Evolutionary conservation across 345 rosid species (phyloP).

Genomic region (Reutealis trisperma): DNA sequence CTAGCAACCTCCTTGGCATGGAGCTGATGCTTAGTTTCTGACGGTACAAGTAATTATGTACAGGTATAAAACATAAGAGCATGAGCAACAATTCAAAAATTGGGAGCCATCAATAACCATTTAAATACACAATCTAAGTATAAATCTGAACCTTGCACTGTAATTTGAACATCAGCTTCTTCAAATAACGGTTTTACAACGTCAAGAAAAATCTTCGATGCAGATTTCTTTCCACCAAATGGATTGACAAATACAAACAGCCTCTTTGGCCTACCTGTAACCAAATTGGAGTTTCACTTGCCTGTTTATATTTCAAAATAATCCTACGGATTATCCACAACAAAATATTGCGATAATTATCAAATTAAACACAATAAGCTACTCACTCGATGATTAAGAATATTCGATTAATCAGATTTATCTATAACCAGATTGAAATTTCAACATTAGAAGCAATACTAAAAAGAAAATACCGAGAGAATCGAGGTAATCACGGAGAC

Average conservation of each 20-base stretch:
- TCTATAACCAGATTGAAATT: neutral
- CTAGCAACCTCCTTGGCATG: constrained; percentile 80
- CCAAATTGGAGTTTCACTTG: neutral
- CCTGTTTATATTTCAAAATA: neutral
- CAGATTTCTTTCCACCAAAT: constrained; percentile 77
- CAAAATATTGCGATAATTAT: no score
- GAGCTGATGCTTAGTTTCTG: constrained; percentile 72
- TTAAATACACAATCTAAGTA: neutral
- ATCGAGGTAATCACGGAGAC: constrained; percentile 53
- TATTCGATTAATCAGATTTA: no score
- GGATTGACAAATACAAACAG: constrained; percentile 77
- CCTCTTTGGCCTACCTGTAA: constrained; percentile 75
- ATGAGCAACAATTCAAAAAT: neutral
- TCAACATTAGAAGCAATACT: neutral
- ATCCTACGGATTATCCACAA: neutral
- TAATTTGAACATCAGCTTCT: constrained; percentile 66
- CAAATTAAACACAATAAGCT: no score
- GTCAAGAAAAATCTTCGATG: constrained; percentile 60
- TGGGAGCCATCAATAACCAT: neutral
- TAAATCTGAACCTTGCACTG: constrained; percentile 58
- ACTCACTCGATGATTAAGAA: no score
- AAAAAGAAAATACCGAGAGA: constrained; percentile 53
- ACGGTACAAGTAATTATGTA: neutral
- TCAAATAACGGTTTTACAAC: constrained; percentile 80
- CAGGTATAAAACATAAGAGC: neutral